Evolutionary conservation across 1,284 basidiomycete genomes (phyloP).

Genomic region (Fomes fomentarius): DNA sequence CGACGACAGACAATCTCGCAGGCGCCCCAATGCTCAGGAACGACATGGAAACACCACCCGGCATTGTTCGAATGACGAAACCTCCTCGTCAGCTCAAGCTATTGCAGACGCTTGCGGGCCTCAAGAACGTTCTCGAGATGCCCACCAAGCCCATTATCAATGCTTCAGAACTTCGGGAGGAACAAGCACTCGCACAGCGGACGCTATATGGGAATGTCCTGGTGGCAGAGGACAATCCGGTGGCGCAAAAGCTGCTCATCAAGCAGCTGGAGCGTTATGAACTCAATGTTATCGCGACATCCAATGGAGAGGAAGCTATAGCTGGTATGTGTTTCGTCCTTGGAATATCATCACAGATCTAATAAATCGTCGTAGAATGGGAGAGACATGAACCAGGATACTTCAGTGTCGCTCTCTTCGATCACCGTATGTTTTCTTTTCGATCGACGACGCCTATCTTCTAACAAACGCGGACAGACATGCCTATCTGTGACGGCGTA

Average conservation of each 20-base stretch:
- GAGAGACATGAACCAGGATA: slow-evolving; percentile 65
- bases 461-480: slow-evolving; percentile 47
- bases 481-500: slow-evolving; percentile 76
- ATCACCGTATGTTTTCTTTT: slow-evolving; percentile 57
- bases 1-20: slow-evolving; percentile 56
- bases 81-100: slow-evolving; percentile 63
- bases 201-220: slow-evolving; percentile 68
- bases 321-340: slow-evolving; percentile 42
- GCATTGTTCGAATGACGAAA: slow-evolving; percentile 71
- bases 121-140: slow-evolving; percentile 57
- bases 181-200: slow-evolving; percentile 47
- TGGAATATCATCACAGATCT: neutral
- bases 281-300: slow-evolving; percentile 60
- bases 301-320: slow-evolving; percentile 69
- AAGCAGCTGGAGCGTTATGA: slow-evolving; percentile 66
- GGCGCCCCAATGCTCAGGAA: slow-evolving; percentile 53
- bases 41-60: slow-evolving; percentile 41
- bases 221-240: slow-evolving; percentile 73
- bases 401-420: slow-evolving; percentile 70
- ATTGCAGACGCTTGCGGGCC: slow-evolving; percentile 59
- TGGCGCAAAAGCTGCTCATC: slow-evolving; percentile 65
- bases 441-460: neutral
- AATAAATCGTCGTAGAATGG: slow-evolving; percentile 50
- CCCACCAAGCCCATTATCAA: slow-evolving; percentile 38
- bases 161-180: slow-evolving; percentile 48